Conservation (phyloP, 1,284 basidiomycete species). For the Laetiporus sulphureus region DNA sequence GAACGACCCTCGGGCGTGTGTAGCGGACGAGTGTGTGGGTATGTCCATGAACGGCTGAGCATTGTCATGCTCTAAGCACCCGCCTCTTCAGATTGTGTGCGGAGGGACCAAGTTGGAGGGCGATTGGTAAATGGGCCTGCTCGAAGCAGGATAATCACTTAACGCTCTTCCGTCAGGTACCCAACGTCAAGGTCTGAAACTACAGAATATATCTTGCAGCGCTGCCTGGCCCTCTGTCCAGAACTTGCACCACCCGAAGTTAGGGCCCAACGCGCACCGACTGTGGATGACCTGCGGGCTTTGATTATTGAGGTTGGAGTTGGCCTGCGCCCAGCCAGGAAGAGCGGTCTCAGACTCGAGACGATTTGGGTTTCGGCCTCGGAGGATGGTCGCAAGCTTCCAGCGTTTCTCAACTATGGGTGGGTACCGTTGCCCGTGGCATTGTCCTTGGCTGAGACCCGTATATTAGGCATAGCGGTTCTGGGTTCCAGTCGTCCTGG, state of each 20-base stretch:
- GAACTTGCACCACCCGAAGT: conserved; percentile 61
- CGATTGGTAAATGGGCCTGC: too few species aligned
- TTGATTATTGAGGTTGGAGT: conserved; percentile 66
- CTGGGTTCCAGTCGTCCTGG: conserved; percentile 39
- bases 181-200: conserved; percentile 54
- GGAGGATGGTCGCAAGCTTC: conserved; percentile 20
- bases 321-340: conserved; percentile 39
- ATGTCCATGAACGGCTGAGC: conserved; percentile 35
- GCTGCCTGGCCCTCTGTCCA: conserved; percentile 51
- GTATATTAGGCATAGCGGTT: conserved; percentile 3
- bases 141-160: conserved; percentile 24
- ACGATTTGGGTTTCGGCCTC: conserved; percentile 23
- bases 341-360: conserved; percentile 39
- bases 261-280: conserved; percentile 40
- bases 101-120: conserved; percentile 56
- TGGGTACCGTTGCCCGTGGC: conserved; percentile 18
- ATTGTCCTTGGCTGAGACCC: neutral
- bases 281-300: conserved; percentile 54
- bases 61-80: conserved; percentile 34
- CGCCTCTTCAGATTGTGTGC: conserved; percentile 46
- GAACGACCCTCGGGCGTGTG: conserved; percentile 13
- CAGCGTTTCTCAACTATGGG: conserved; percentile 43
- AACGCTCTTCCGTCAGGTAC: too few species aligned
- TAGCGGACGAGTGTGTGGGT: conserved; percentile 14
- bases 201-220: conserved; percentile 52